Evolutionary conservation across 306 rosid genomes (phyloP).

Genomic region (Rubus parviflorus): DNA sequence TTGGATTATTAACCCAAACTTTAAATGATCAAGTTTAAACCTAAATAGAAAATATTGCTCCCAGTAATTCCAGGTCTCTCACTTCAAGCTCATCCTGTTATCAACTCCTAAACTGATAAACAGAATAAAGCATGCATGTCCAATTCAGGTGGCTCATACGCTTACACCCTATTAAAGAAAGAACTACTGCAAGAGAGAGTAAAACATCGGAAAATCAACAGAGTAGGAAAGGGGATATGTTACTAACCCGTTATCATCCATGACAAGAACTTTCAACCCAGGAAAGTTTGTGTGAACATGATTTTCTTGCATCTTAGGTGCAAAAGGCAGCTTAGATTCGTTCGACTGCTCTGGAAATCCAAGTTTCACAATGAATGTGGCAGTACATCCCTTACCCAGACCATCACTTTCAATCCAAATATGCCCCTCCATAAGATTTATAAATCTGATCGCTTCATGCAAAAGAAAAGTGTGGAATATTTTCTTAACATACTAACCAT

Average conservation of each 20-base stretch:
- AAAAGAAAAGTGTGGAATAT: neutral
- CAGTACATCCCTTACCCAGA: slow-evolving; percentile 82
- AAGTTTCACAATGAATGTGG: slow-evolving; percentile 76
- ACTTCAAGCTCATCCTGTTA: too few species aligned
- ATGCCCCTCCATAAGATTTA: slow-evolving; percentile 93
- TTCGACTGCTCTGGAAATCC: slow-evolving; percentile 68
- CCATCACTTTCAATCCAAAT: slow-evolving; percentile 99
- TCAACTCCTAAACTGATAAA: too few species aligned
- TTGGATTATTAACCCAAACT: too few species aligned
- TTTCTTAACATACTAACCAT: too few species aligned
- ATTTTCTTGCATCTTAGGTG: slow-evolving; percentile 51
- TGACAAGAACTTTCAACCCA: slow-evolving; percentile 79
- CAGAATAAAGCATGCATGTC: too few species aligned
- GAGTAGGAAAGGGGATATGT: slow-evolving; percentile 29
- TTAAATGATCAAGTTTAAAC: too few species aligned
- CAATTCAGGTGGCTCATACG: too few species aligned
- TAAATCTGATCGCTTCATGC: slow-evolving; percentile 66
- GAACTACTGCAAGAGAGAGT: too few species aligned
- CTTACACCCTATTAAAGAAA: too few species aligned
- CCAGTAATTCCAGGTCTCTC: too few species aligned
- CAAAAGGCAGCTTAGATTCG: slow-evolving; percentile 55
- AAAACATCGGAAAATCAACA: neutral
- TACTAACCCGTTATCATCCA: slow-evolving; percentile 96
- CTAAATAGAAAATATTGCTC: too few species aligned
- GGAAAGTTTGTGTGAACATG: slow-evolving; percentile 56